phyloP scores from a whole-genome alignment of 176 grass and related monocot species.

The Aegilops bicornis region DNA sequence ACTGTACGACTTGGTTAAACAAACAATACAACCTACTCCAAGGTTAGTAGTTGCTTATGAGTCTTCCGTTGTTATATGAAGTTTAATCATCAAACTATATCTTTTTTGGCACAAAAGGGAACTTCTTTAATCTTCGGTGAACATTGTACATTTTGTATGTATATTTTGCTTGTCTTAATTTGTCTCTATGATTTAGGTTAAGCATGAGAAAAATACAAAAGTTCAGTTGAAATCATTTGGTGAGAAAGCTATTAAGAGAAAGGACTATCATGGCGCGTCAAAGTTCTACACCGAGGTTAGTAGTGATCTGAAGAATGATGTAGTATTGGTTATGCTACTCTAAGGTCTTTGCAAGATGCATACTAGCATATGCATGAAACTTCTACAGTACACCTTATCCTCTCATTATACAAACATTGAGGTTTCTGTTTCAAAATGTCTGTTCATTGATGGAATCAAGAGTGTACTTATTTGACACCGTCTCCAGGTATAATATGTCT shows the following conservation, averaged over 20 bases:
- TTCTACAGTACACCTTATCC: not conserved
- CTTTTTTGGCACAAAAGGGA: not conserved
- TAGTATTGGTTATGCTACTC: not conserved
- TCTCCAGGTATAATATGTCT: not conserved
- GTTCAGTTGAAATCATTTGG: conserved; percentile 11
- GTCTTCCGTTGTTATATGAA: not conserved
- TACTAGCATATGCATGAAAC: not conserved
- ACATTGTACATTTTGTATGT: not conserved
- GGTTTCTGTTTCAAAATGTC: not conserved
- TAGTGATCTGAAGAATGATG: not conserved
- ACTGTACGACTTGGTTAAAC: not conserved
- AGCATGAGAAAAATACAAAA: not conserved
- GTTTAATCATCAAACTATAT: not conserved
- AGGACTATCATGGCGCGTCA: conserved; percentile 19
- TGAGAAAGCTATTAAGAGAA: conserved; percentile 27
- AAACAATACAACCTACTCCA: not conserved
- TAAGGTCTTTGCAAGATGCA: not conserved
- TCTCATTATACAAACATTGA: not conserved
- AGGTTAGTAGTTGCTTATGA: not conserved
- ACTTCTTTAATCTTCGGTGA: not conserved
- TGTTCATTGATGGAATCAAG: not conserved
- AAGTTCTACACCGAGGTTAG: conserved; percentile 12
- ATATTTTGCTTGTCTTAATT: not conserved
- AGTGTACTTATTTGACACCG: not conserved
- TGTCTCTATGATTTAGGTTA: conserved; percentile 9